Evolutionary conservation across 192 early-diverging fungal genomes (phyloP).

Genomic region (Oehlia diaphana): DNA sequence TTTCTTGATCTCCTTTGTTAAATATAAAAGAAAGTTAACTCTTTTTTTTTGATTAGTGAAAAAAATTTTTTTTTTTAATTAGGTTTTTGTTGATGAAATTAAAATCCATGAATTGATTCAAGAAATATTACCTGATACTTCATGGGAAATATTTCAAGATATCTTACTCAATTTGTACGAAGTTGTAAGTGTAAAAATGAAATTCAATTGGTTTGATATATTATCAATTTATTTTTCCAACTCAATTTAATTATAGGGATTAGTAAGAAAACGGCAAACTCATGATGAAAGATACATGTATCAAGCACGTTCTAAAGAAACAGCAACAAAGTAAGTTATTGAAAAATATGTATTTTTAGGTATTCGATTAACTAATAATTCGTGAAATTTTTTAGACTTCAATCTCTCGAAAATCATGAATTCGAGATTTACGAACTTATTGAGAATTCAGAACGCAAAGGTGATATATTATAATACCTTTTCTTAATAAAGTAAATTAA

Average conservation of each 20-base stretch:
- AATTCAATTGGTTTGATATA: neutral
- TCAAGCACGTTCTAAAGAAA: conserved; percentile 21
- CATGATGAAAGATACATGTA: conserved; percentile 16
- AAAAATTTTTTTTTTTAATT: neutral
- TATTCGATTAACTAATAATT: neutral
- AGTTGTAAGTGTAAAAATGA: neutral
- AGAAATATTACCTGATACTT: neutral
- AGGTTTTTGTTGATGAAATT: conserved; percentile 14
- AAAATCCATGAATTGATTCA: conserved; percentile 10
- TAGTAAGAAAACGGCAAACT: conserved; percentile 21
- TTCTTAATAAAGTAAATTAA: neutral
- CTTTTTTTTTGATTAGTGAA: neutral
- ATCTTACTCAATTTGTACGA: conserved; percentile 3
- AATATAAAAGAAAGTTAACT: neutral
- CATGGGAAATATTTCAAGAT: neutral
- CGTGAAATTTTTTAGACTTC: neutral
- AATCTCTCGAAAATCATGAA: conserved; percentile 8
- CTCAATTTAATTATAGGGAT: neutral
- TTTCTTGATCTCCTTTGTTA: too few relatives aligned
- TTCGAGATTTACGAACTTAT: conserved; percentile 15
- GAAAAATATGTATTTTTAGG: neutral
- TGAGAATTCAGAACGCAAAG: conserved; percentile 20
- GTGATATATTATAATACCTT: neutral
- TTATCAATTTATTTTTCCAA: neutral
- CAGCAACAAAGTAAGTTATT: neutral